Evolutionary conservation across 495 filamentous ascomycete species (phyloP), one percentile per base, ranked within the genome.

Genomic region (Penicillium chermesinum): DNA sequence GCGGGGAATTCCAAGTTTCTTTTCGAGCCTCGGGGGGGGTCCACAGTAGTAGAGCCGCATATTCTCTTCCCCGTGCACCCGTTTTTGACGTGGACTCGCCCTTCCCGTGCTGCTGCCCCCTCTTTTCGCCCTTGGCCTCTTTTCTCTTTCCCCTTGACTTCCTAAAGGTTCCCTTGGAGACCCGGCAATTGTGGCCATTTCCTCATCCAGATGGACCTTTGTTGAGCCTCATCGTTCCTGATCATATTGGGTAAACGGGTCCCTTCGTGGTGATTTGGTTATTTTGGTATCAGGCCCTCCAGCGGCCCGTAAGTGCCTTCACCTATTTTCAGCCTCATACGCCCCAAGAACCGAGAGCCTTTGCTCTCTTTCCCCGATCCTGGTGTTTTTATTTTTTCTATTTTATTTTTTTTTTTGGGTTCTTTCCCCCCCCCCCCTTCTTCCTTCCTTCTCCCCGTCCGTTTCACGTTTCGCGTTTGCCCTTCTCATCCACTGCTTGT

Each of bases 1-100:
- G 49, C 36, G 49, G 49, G 49, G 49, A 50, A 50, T 52, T 46
- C 33, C 35, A 38, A 38, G 16, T n/a, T 38, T n/a, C n/a, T n/a
- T n/a, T n/a, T 17, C 35, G 38, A 41, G 38, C 38, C 38, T 41
- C 38, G 8, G 4, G 13, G 4, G 7, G 16, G 35, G 35, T 17
- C 35, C 35, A 38, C 35, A 14, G 13, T 6, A 17, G 35, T 17
- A 38, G 25, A 30, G 25, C 25, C 25, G 25, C 25, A 30, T 30
- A 30, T 30, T 30, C 25, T 4, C 25, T 10, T 10, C 25, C 25
- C 25, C 25, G 25, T 30, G 25, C 25, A 30, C 25, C n/a, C 25
- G 25, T 30, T 30, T 10, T 30, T 30, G 25, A 30, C 25, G 35
- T 14, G 35, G 35, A 17, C 35, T 17, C 35, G 15, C 35, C 35